Evolutionary conservation across 352 stramenopile genomes (phyloP).

Genomic region (Pythium plurisporium): DNA sequence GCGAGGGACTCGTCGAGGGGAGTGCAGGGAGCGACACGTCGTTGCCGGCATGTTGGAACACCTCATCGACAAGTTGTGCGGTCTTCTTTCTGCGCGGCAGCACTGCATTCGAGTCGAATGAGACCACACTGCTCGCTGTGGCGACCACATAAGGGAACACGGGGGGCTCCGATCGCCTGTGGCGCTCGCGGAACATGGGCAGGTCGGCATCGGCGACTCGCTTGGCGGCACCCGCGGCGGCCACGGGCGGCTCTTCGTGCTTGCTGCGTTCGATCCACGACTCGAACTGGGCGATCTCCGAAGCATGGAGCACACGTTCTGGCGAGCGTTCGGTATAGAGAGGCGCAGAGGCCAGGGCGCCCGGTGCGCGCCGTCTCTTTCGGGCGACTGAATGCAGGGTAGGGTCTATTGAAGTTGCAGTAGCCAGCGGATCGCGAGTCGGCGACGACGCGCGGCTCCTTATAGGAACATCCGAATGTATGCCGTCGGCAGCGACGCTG

Average conservation of each 20-base stretch:
- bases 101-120: background rate
- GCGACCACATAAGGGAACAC: constrained; percentile 5
- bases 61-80: constrained; percentile 21
- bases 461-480: too few species aligned
- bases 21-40: constrained; percentile 34
- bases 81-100: constrained; percentile 14
- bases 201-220: constrained; percentile 35
- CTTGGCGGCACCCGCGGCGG: constrained; percentile 42
- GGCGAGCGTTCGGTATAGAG: constrained; percentile 1
- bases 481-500: background rate
- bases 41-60: constrained; percentile 8
- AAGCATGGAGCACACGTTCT: background rate
- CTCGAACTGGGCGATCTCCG: constrained; percentile 27
- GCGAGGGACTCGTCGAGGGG: constrained; percentile 16
- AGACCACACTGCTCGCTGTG: background rate
- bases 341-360: background rate
- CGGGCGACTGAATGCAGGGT: background rate
- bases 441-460: background rate
- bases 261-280: constrained; percentile 40
- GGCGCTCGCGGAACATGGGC: constrained; percentile 46
- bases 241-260: constrained; percentile 30
- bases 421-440: background rate
- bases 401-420: background rate
- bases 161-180: constrained; percentile 15
- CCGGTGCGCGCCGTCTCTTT: constrained; percentile 1